Base-by-base conservation (phyloP, 2,329 filamentous ascomycete genomes). In the Fusarium fujikuroi region DNA sequence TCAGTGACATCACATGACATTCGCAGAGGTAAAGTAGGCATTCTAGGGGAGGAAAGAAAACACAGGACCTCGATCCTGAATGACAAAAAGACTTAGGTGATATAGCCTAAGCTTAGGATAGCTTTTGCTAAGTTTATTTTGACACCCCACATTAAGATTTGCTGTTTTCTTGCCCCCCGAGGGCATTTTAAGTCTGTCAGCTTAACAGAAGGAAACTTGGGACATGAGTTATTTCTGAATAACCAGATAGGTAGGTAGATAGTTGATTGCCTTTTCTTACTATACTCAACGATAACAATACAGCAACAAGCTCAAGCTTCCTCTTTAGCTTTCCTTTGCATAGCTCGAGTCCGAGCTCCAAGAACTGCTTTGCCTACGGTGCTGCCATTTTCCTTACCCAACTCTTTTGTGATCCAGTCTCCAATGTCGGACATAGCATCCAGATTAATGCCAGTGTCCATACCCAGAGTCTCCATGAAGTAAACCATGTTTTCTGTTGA, bases 401-500 rank as follows among this genome's bases (percentile, higher is more conserved):
- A 83, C 81, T 91, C 87, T 21, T 80, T 80, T 7, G 89, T 90
- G 65, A 95, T 93, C 93, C 93, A 95, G 19, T 87, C 84, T 1
- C 93, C 93, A 60, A 94, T 90, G 66, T 92, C 88, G 40, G 88
- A 87, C 60, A 95, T 83, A 47, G 87, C 87, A 70, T 92, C 88
- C 66, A 94, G 73, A 78, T 93, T 88, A 2, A 96, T 87, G 0
- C 93, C 93, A 1, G 93, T 95, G 46, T 90, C 85, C 83, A 93
- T 90, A 0, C 94, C 94, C 61, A 95, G 80, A 69, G 89, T 92
- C 79, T 94, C 91, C 79, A 93, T 83, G 69, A 93, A 92, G 79
- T 95, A 94, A 4, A 96, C 91, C 82, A 97, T 83, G 79, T 97
- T 92, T 82, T 97, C 94, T 0, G 93, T 95, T 2, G 93, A 91